Conservation (phyloP, 306 rosid species). For the Prunus kanzakura region DNA sequence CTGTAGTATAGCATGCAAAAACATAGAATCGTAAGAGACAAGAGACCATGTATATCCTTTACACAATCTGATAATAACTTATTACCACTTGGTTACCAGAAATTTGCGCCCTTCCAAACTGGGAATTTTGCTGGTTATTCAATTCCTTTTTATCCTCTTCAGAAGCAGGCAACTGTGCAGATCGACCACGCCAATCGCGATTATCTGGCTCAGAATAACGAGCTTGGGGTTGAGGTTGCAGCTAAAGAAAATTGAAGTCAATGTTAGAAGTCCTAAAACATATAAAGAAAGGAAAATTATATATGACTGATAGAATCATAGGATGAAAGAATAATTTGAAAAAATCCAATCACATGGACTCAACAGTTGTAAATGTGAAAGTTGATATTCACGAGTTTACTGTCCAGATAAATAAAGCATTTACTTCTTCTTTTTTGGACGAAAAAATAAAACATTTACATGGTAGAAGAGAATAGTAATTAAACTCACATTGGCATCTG, state of each 20-base stretch:
- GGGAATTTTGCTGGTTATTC: slow-evolving; percentile 19
- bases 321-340: not conserved
- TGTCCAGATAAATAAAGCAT: not conserved
- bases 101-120: slow-evolving; percentile 17
- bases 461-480: not conserved
- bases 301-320: not conserved
- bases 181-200: slow-evolving; percentile 43
- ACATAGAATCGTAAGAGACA: not conserved
- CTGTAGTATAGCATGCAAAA: not conserved
- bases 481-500: slow-evolving; percentile 34
- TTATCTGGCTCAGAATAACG: slow-evolving; percentile 38
- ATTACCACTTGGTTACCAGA: slow-evolving; percentile 48
- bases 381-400: not conserved
- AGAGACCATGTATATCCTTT: slow-evolving; percentile 1
- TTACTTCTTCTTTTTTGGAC: too few species aligned
- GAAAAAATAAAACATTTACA: not conserved
- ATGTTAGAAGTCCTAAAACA: not conserved
- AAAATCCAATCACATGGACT: not conserved
- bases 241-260: slow-evolving; percentile 3
- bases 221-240: slow-evolving; percentile 29
- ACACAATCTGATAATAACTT: slow-evolving; percentile 9
- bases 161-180: slow-evolving; percentile 29
- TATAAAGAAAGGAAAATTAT: not conserved
- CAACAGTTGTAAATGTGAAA: not conserved
- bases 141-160: slow-evolving; percentile 26